A percentile compares a stretch with the other conserved stretches of the same genome.
phyloP scores from a whole-genome alignment of 78 protist species.

The Isochrysis galbana region DNA sequence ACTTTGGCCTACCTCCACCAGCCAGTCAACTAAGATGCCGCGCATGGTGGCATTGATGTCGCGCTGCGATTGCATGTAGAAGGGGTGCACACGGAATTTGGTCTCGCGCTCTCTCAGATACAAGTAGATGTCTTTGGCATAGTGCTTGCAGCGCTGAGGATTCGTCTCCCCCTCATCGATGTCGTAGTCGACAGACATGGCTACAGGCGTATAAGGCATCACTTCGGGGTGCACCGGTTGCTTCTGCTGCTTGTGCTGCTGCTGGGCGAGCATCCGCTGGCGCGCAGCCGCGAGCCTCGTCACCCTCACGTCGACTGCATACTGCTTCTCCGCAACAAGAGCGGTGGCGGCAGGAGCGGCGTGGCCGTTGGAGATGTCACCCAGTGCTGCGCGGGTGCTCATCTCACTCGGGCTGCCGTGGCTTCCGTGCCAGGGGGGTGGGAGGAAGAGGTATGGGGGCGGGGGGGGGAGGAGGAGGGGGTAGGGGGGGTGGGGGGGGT shows the following conservation, averaged over 20 bases:
- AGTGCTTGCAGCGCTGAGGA: not conserved
- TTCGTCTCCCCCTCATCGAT: not conserved
- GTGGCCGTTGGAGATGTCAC: not conserved
- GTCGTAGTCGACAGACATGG: not conserved
- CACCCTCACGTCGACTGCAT: not conserved
- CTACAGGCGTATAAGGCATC: not conserved
- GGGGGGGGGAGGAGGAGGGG: no score
- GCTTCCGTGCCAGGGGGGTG: no score
- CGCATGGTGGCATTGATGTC: conserved; percentile 81
- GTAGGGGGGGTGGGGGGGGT: no score
- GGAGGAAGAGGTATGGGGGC: no score
- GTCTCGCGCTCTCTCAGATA: not conserved
- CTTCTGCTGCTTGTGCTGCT: not conserved
- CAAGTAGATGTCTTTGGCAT: not conserved
- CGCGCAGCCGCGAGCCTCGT: not conserved
- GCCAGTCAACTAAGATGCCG: conserved; percentile 81
- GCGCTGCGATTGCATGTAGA: conserved; percentile 43
- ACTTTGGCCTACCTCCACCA: conserved; percentile 80
- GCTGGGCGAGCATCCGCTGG: not conserved
- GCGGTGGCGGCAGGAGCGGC: not conserved
- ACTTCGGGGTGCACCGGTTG: not conserved
- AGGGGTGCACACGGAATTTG: not conserved
- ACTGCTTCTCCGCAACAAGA: no score
- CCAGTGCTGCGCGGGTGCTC: not conserved
- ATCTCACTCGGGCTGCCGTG: no score